Evolutionary conservation across 306 rosid genomes (phyloP).

Genomic region (Corylus americana): DNA sequence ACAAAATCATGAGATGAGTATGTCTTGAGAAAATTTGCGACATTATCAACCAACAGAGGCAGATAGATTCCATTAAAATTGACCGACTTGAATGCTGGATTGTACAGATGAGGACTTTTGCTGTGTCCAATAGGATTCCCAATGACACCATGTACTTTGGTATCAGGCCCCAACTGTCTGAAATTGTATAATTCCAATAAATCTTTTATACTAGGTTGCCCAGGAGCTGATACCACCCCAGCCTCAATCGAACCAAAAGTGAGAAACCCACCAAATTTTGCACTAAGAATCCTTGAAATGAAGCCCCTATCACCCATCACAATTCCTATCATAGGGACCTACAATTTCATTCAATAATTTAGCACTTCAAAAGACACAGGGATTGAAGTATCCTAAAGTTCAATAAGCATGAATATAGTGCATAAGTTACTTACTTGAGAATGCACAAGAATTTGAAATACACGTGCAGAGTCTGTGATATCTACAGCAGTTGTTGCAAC

Average conservation of each 20-base stretch:
- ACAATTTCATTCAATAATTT: constrained; percentile 9
- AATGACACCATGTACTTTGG: constrained; percentile 68
- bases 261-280: constrained; percentile 68
- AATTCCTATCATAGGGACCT: constrained; percentile 71
- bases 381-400: not conserved
- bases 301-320: constrained; percentile 74
- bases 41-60: constrained; percentile 63
- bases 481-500: constrained; percentile 67
- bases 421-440: constrained; percentile 48
- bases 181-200: constrained; percentile 66
- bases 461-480: constrained; percentile 56
- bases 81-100: constrained; percentile 55
- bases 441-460: constrained; percentile 55
- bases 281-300: constrained; percentile 54
- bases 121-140: constrained; percentile 73
- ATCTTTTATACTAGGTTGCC: constrained; percentile 63
- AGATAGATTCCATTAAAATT: constrained; percentile 66
- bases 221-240: constrained; percentile 53
- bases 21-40: constrained; percentile 47
- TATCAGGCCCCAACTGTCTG: constrained; percentile 52
- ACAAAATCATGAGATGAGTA: constrained; percentile 64
- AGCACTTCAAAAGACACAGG: not conserved
- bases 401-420: not conserved
- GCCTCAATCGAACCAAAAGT: constrained; percentile 60
- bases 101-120: constrained; percentile 65